These are phyloP conservation scores for Eragrostis tef DNA, from an alignment of 202 grass and related monocot genomes.

Conservation along the genomic window DNA sequence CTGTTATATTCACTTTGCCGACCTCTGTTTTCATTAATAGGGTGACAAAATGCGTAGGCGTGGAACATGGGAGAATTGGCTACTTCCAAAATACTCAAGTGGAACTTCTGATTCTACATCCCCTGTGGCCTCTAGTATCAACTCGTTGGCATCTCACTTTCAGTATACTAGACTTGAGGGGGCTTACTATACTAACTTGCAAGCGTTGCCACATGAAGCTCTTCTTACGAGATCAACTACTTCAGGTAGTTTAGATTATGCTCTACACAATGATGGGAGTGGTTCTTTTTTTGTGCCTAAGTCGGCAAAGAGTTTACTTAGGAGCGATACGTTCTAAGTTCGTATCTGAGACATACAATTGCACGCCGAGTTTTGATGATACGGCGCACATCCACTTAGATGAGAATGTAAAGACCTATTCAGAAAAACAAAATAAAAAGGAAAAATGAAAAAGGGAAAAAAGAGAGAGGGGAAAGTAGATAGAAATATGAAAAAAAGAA, in stretches of 20 bases:
- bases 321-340: constrained; percentile 65
- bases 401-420: constrained; percentile 34
- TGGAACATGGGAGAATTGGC: constrained; percentile 68
- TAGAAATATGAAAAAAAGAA: constrained; percentile 42
- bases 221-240: constrained; percentile 64
- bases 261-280: constrained; percentile 43
- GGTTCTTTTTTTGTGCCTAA: constrained; percentile 51
- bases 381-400: constrained; percentile 28
- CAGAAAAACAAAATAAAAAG: constrained; percentile 3
- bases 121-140: constrained; percentile 56
- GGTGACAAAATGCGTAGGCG: constrained; percentile 72
- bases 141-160: constrained; percentile 51
- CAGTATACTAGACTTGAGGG: constrained; percentile 67
- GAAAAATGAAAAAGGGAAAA: constrained; percentile 26
- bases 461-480: constrained; percentile 33
- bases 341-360: constrained; percentile 34
- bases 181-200: constrained; percentile 48
- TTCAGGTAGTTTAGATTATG: constrained; percentile 60
- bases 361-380: constrained; percentile 50
- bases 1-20: not conserved
- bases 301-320: constrained; percentile 53
- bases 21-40: constrained; percentile 35
- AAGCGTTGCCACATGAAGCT: constrained; percentile 53
- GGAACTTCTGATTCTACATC: constrained; percentile 41
- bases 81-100: constrained; percentile 60